Base-by-base conservation (phyloP, 768 basidiomycete genomes). In the Russula ochroleuca region DNA sequence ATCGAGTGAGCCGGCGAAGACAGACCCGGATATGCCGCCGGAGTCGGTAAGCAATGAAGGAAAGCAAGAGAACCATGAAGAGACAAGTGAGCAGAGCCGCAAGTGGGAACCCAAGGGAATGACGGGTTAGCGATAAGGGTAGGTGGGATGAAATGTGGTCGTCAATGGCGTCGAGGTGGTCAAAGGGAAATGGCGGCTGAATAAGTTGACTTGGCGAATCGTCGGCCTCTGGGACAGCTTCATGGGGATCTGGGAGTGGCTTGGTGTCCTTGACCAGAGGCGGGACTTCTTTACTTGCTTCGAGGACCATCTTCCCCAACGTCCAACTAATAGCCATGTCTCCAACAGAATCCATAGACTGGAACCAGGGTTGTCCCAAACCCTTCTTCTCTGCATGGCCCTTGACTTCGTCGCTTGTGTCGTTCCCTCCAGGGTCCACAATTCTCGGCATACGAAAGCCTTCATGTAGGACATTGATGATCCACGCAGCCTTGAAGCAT, bases 401-500 rank as follows among this genome's bases (percentile, higher is more conserved):
- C 23, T 81, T 85, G 31, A 92, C 90, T 61, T 87, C 83, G 54
- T 87, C 76, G 2, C 86, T 83, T 2, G 90, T 85, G 47, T 75
- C 74, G 70, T 94, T 92, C 0, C 95, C 95, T 2, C 85, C 91
- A 1, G 83, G 79, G 73, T 98, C 96, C 57, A 92, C 83, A 37
- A 97, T 86, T 31, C 97, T 82, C 28, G 97, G 97, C 72, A 99
- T 84, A 10, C 94, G 94, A 55, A 99, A 87, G 35, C 97, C 97
- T 72, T 97, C 93, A 69, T 98, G 96, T 2, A 99, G 75, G 41
- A 99, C 89, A 74, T 98, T 98, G 57, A 90, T 87, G 59, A 99
- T 83, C 97, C 97, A 99, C 2, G 97, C 95, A 1, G 96, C 94
- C 75, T 99, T 99, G 86, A 99, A 99, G 73, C 97, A 99, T 73